Evolutionary conservation across 805 yeast genomes (phyloP).

Genomic region (Clavispora phyllophila): DNA sequence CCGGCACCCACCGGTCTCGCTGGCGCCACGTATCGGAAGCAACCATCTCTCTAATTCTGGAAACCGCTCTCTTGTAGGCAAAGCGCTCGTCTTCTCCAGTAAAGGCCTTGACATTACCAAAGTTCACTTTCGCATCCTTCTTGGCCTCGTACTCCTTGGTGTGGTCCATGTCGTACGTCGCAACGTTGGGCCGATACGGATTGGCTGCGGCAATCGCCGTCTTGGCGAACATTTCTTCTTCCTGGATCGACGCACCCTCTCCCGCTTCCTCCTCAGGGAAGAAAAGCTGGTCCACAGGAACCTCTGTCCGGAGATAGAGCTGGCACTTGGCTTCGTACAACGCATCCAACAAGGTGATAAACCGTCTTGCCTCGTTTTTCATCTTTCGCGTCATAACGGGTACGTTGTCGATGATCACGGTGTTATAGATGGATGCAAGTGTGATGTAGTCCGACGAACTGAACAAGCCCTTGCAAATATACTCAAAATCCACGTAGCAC

Average conservation of each 20-base stretch:
- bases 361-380: constrained; percentile 66
- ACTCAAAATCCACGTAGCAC: constrained; percentile 47
- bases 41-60: constrained; percentile 58
- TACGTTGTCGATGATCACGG: constrained; percentile 54
- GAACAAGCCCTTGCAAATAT: constrained; percentile 51
- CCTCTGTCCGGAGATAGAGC: constrained; percentile 48
- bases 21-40: constrained; percentile 48
- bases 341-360: constrained; percentile 65
- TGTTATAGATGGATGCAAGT: constrained; percentile 53
- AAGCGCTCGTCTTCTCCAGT: constrained; percentile 77
- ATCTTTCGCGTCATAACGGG: constrained; percentile 52
- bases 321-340: constrained; percentile 64
- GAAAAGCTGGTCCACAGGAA: constrained; percentile 48
- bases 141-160: constrained; percentile 17
- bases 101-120: constrained; percentile 48
- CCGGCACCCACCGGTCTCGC: constrained; percentile 49
- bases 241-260: constrained; percentile 35
- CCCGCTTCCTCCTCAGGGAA: constrained; percentile 46
- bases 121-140: constrained; percentile 19
- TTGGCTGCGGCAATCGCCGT: constrained; percentile 54
- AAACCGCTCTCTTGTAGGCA: constrained; percentile 67
- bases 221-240: constrained; percentile 65
- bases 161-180: constrained; percentile 52
- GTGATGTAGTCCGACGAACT: constrained; percentile 71
- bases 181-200: constrained; percentile 67